Evolutionary conservation across 2,329 filamentous ascomycete species (phyloP).

Genomic region (Penicillium griseofulvum): DNA sequence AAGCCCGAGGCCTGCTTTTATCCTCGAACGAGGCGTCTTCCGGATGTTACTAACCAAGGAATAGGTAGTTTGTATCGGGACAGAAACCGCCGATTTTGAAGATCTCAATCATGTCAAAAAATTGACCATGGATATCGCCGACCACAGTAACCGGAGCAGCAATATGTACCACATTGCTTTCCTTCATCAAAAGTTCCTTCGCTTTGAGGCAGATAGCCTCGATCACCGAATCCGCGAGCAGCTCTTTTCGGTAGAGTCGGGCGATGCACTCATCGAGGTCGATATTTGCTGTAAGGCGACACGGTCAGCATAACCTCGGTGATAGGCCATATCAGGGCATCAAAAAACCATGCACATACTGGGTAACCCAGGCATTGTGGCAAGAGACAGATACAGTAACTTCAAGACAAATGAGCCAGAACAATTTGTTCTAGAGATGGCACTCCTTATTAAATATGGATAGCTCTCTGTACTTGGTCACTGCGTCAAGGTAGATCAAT

Average conservation of each 20-base stretch:
- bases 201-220: constrained; percentile 99
- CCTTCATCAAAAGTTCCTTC: constrained; percentile 97
- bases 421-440: not conserved
- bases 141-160: constrained; percentile 94
- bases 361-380: constrained; percentile 47
- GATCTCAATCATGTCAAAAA: constrained; percentile 98
- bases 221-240: constrained; percentile 95
- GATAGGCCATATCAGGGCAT: not conserved
- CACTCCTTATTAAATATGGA: not conserved
- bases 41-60: constrained; percentile 66
- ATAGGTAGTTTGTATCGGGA: constrained; percentile 97
- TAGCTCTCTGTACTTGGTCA: not conserved
- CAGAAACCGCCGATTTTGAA: constrained; percentile 98
- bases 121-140: constrained; percentile 97
- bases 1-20: not conserved
- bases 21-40: not conserved
- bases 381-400: not conserved
- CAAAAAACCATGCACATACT: constrained; percentile 31
- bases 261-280: constrained; percentile 98
- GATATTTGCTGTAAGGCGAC: constrained; percentile 69
- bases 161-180: constrained; percentile 99
- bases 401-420: not conserved
- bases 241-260: constrained; percentile 92
- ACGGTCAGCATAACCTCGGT: constrained; percentile 8
- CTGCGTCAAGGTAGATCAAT: not conserved